Percentiles rank a stretch among this genome's conserved stretches.
phyloP scores from a whole-genome alignment of 2,329 filamentous ascomycete genomes.

The Triangularia setosa region DNA sequence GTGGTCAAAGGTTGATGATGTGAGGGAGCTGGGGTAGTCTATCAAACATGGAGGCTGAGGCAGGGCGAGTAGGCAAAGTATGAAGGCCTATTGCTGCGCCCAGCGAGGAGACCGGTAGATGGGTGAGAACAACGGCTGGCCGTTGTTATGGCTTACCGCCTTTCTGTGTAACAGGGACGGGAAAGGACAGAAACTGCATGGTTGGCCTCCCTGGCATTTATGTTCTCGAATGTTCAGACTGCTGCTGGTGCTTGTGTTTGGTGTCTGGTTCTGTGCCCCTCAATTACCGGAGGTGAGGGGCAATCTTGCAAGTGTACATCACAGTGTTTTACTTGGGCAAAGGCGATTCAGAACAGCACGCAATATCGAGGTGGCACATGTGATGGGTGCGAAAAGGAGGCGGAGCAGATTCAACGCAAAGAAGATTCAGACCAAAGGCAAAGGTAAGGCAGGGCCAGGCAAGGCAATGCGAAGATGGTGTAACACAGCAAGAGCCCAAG shows the following conservation, averaged over 20 bases:
- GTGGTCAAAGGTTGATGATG: background rate
- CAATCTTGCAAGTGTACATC: background rate
- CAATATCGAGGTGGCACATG: background rate
- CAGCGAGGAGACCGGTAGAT: background rate
- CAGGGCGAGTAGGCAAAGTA: background rate
- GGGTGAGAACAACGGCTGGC: background rate
- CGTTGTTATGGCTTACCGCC: background rate
- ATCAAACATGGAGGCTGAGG: background rate
- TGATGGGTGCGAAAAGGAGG: background rate
- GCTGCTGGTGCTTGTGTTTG: background rate
- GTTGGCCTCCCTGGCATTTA: background rate
- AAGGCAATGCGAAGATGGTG: background rate
- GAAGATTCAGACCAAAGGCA: background rate
- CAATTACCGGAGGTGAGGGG: background rate
- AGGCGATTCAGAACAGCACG: background rate
- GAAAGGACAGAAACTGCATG: background rate
- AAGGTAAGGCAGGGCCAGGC: background rate
- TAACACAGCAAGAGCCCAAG: background rate
- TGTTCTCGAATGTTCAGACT: background rate
- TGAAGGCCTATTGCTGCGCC: background rate
- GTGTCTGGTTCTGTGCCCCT: background rate
- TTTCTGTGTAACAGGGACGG: background rate
- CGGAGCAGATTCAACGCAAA: background rate
- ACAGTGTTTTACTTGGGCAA: background rate
- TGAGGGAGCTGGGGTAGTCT: background rate